Percentiles rank a stretch among this genome's conserved stretches.
phyloP scores from a whole-genome alignment of 1,284 basidiomycete genomes.

The Laetiporus sulphureus region DNA sequence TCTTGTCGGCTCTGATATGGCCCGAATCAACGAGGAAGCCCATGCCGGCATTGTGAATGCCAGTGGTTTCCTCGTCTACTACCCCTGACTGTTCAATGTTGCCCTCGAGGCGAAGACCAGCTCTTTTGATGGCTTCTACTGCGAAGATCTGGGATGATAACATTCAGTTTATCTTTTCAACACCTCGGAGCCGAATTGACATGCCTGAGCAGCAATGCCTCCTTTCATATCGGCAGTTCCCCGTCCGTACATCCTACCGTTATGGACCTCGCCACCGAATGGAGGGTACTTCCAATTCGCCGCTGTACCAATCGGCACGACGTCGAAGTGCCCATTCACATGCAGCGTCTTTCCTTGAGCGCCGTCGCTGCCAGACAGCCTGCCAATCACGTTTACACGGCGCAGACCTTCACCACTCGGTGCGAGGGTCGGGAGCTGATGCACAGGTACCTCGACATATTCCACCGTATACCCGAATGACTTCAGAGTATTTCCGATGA shows the following conservation, averaged over 20 bases:
- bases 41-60: conserved; percentile 7
- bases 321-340: conserved; percentile 8
- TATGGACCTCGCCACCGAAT: conserved; percentile 6
- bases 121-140: conserved; percentile 7
- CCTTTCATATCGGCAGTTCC: conserved; percentile 9
- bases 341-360: conserved; percentile 6
- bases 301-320: conserved; percentile 4
- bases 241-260: conserved; percentile 8
- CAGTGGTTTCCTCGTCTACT: conserved; percentile 9
- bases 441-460: conserved; percentile 6
- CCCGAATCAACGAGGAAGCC: conserved; percentile 9
- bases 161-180: background rate
- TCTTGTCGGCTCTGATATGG: conserved; percentile 7
- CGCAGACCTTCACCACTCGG: conserved; percentile 6
- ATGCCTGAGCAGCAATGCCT: conserved; percentile 10
- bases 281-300: conserved; percentile 6
- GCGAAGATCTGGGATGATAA: conserved; percentile 5
- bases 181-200: background rate
- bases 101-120: conserved; percentile 7
- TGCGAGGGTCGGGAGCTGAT: conserved; percentile 5
- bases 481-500: conserved; percentile 4
- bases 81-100: conserved; percentile 9
- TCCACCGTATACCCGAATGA: conserved; percentile 6
- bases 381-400: conserved; percentile 8
- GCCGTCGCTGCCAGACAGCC: background rate